Evolutionary conservation across 23 red algal species (phyloP).

Genomic region (Gracilaria caudata): DNA sequence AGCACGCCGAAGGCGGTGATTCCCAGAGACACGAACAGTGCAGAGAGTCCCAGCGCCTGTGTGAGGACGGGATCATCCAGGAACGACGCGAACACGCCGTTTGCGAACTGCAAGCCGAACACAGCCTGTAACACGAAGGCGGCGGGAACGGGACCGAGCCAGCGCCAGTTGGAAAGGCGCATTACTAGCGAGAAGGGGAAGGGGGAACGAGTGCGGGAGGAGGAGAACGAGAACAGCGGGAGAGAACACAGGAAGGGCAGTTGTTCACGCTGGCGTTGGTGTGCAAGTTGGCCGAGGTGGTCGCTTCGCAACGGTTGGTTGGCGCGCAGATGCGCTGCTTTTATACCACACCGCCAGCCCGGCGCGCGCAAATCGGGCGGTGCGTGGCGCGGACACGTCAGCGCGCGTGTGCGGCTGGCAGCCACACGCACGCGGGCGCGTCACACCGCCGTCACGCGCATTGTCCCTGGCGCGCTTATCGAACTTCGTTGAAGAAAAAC

Average conservation of each 20-base stretch:
- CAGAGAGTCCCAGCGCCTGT: slow-evolving; percentile 32
- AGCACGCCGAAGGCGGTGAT: slow-evolving; percentile 44
- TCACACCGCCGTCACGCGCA: neutral
- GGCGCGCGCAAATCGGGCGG: neutral
- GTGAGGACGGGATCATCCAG: slow-evolving; percentile 24
- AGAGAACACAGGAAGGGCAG: neutral
- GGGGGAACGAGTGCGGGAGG: neutral
- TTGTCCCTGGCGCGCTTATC: no score
- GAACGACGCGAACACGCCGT: slow-evolving; percentile 46
- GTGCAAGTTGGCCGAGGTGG: slow-evolving; percentile 5
- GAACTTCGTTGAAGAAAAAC: no score
- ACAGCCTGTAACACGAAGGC: slow-evolving; percentile 39
- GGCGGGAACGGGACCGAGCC: slow-evolving; percentile 47
- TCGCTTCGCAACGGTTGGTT: neutral
- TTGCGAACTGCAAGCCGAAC: slow-evolving; percentile 41
- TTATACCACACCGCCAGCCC: neutral
- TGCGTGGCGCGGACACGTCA: neutral
- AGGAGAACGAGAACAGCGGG: neutral
- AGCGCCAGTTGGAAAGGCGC: slow-evolving; percentile 53
- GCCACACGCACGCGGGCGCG: neutral
- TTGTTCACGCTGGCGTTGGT: slow-evolving; percentile 28
- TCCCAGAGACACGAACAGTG: slow-evolving; percentile 23
- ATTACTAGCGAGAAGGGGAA: neutral
- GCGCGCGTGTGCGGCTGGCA: neutral
- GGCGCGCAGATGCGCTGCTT: neutral